Percentiles rank a stretch among this genome's conserved stretches.
These are phyloP conservation scores for Candida sp. DNA, from an alignment of 1,139 yeast genomes.

Conservation along the genomic window DNA sequence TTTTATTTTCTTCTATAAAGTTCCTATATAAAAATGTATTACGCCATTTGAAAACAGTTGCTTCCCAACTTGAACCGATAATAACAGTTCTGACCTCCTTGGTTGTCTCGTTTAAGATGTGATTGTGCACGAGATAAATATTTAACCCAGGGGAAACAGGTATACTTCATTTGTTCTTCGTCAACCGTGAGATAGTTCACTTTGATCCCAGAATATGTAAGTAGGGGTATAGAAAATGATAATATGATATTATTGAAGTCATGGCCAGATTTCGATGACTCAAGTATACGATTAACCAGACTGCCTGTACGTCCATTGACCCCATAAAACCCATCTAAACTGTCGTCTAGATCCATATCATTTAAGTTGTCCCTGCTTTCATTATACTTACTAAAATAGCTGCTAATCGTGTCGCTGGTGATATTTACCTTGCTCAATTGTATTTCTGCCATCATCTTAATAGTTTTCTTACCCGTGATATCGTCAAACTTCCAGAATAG, in stretches of 20 bases:
- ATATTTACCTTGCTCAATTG: constrained; percentile 14
- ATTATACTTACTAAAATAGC: constrained; percentile 1
- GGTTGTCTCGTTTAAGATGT: not conserved
- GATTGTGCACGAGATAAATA: constrained; percentile 29
- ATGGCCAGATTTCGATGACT: constrained; percentile 5
- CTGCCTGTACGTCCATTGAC: constrained; percentile 31
- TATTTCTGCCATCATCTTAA: constrained; percentile 45
- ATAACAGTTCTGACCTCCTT: constrained; percentile 12
- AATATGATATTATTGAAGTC: constrained; percentile 26
- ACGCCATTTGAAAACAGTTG: constrained; percentile 13
- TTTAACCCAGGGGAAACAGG: constrained; percentile 48
- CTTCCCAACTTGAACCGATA: constrained; percentile 30
- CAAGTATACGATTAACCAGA: constrained; percentile 19
- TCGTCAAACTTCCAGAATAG: constrained; percentile 60
- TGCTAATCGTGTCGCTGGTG: constrained; percentile 3
- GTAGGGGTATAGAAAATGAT: constrained; percentile 37
- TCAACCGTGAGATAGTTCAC: constrained; percentile 39
- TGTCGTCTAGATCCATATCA: constrained; percentile 13
- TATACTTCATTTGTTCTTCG: constrained; percentile 39
- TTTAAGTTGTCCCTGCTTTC: not conserved
- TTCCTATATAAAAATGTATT: not conserved
- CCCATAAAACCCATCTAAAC: constrained; percentile 40
- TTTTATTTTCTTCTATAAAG: not conserved
- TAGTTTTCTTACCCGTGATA: constrained; percentile 46
- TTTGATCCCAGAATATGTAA: constrained; percentile 41